Evolutionary conservation across 2,329 filamentous ascomycete species (phyloP), one percentile per base, ranked within the genome.

Genomic region (Ceratocystis cubensis): DNA sequence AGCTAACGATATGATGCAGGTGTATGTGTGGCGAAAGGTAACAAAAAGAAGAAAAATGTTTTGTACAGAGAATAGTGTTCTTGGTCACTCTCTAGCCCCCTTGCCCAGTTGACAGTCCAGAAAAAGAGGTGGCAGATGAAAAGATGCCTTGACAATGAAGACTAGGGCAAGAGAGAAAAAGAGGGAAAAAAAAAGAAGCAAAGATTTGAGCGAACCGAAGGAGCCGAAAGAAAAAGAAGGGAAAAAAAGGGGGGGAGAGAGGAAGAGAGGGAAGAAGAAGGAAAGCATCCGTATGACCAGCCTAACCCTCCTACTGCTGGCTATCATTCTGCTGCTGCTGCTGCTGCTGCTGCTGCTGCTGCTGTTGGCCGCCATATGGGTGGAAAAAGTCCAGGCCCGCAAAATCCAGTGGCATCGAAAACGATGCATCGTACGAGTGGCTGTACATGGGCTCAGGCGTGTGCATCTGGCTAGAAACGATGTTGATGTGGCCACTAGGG

Each of bases 1-100:
- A 46, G 57, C 37, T 25, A 41, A 64, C 20, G 45, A 48, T n/a
- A 44, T 30, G 41, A 61, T 33, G 64, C 50, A 65, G 46, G 17
- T 64, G 20, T 48, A 70, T 45, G 61, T 37, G 69, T 69, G 73
- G 69, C 71, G 71, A 73, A 74, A 67, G 73, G 71, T 70, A 70
- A 69, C 72, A 70, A 73, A 70, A 71, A 72, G 70, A 71, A 71
- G 70, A 30, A 66, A 63, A 66, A 66, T 65, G 61, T 69, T 61
- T 69, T 69, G 67, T 66, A 63, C 71, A 69, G 69, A 70, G 67
- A 73, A 70, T 66, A 69, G 63, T 63, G 37, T 15, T 66, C 48
- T 65, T 64, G 48, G 45, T 17, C 28, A 7, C 22, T 20, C 37
- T 33, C 59, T 30, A 33, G 4, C n/a, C 50, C 41, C 22, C 44